Conservation (phyloP, 1,284 basidiomycete genomes). For the Melampsora americana region DNA sequence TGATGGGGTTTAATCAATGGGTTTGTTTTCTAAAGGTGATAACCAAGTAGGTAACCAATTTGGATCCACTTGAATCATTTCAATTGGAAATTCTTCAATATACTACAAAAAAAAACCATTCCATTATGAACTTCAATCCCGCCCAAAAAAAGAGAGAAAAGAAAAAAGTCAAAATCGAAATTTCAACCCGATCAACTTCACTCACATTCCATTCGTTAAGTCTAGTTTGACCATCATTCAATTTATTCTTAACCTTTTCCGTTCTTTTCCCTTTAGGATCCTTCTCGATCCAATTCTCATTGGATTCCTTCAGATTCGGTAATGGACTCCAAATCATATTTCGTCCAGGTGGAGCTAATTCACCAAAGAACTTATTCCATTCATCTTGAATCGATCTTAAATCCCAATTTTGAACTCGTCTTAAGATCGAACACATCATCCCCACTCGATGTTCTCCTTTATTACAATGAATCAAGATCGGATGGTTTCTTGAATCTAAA, state of each 20-base stretch:
- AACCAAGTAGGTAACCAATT: slow-evolving; percentile 32
- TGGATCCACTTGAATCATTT: slow-evolving; percentile 17
- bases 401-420: slow-evolving; percentile 31
- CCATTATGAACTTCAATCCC: neutral
- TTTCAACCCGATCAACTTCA: neutral
- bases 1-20: no score
- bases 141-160: neutral
- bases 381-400: neutral
- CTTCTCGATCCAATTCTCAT: neutral
- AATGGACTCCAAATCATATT: slow-evolving; percentile 44
- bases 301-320: no score
- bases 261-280: neutral
- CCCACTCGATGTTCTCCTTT: slow-evolving; percentile 30
- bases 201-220: slow-evolving; percentile 34
- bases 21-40: no score
- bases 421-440: slow-evolving; percentile 9
- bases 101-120: slow-evolving; percentile 10
- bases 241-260: slow-evolving; percentile 26
- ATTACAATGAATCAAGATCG: slow-evolving; percentile 41
- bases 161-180: neutral
- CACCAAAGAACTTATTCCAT: slow-evolving; percentile 39
- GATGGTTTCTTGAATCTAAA: slow-evolving; percentile 28
- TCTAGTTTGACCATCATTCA: slow-evolving; percentile 16
- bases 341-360: slow-evolving; percentile 33
- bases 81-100: slow-evolving; percentile 39